Evolutionary conservation across 1,284 basidiomycete species (phyloP), one percentile per base, ranked within the genome.

Genomic region (Cryptococcus amylolentus): DNA sequence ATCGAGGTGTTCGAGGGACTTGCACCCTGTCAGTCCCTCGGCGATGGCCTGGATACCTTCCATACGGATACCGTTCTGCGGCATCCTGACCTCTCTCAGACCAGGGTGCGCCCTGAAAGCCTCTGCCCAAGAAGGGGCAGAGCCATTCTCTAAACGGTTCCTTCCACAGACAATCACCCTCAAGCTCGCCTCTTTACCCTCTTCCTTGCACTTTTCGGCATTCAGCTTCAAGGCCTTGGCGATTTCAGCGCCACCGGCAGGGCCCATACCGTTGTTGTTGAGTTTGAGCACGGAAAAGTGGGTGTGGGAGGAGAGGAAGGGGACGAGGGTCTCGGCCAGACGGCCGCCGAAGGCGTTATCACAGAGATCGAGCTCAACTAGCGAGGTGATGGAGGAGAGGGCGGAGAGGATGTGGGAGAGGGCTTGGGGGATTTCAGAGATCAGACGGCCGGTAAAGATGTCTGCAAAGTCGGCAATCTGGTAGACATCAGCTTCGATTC

Each of bases 281-380:
- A 98, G 84, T 70, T 88, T 89, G 72, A 98, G 85, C 56, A 91
- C 82, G 69, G 87, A 84, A 78, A 93, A 84, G 61, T 82, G 83
- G 52, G 84, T 86, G 75, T 91, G 95, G 67, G 86, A 80, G 52
- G 84, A 84, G 66, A 96, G 84, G 80, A 96, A 89, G 46, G 88
- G 86, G 49, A 94, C 91, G 80, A 98, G 89, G 45, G 94, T 91
- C 69, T 96, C 91, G 16, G 95, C 92, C 42, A 90, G 94, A 67
- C 95, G 87, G 35, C 92, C 93, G 39, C 95, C 95, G 65, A 98
- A 98, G 6, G 95, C 95, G 68, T 98, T 98, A 78, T 98, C 94
- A 65, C 87, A 90, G 44, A 98, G 84, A 75, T 98, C 85, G 69
- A 98, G 83, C 78, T 93, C 90, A 51, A 89, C 81, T 35, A 98